Conservation (phyloP, 148 eudicot genomes). For the Arbutus unedo region DNA sequence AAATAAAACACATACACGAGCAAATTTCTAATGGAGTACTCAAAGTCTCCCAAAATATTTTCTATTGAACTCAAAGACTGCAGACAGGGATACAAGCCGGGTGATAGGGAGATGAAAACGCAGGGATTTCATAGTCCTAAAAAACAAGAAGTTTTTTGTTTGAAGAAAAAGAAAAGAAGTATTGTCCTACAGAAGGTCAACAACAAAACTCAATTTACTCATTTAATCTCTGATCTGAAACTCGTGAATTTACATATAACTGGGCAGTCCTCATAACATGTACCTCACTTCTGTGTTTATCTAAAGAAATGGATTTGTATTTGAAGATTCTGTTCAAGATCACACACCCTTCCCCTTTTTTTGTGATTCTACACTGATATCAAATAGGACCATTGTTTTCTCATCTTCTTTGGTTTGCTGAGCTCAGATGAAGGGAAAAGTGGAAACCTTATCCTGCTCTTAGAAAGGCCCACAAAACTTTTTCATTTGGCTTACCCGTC, state of each 20-base stretch:
- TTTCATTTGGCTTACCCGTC: not conserved
- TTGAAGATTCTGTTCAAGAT: not conserved
- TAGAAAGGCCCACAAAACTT: not conserved
- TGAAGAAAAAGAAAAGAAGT: not conserved
- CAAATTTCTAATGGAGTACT: not conserved
- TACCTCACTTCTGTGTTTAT: not conserved
- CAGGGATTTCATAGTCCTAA: not conserved
- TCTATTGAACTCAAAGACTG: not conserved
- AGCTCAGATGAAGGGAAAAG: not conserved
- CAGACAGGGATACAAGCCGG: not conserved
- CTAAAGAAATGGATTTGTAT: not conserved
- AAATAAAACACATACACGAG: not conserved
- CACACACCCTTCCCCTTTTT: not conserved
- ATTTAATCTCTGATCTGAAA: not conserved
- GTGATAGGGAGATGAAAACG: not conserved
- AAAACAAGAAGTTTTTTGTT: not conserved
- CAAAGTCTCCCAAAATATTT: not conserved
- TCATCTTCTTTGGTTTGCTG: not conserved
- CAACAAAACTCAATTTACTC: not conserved
- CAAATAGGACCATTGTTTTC: not conserved
- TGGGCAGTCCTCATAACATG: not conserved
- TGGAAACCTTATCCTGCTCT: not conserved
- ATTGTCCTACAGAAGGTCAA: slow-evolving; percentile 5
- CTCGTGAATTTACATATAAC: not conserved
- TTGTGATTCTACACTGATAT: not conserved